Conservation (phyloP, 495 filamentous ascomycete species). For the Aspergillus egyptiacus region DNA sequence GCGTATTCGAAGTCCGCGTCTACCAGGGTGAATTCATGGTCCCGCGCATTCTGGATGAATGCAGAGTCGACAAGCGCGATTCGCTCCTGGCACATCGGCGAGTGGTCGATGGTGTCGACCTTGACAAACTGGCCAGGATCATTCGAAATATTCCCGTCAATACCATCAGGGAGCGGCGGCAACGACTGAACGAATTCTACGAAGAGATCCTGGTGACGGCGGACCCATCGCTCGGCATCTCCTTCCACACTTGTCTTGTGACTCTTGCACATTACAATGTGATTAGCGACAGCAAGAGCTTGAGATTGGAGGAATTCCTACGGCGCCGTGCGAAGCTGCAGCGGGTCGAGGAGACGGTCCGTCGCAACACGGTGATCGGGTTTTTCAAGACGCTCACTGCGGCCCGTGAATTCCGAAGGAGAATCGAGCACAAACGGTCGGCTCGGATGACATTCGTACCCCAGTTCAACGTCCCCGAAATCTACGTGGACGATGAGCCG, state of each 20-base stretch:
- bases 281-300: constrained; percentile 93
- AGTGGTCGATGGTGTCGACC: constrained; percentile 66
- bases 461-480: constrained; percentile 81
- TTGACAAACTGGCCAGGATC: constrained; percentile 67
- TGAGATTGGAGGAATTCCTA: constrained; percentile 90
- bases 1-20: constrained; percentile 95
- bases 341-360: constrained; percentile 93
- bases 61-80: constrained; percentile 51
- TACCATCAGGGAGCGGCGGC: constrained; percentile 64
- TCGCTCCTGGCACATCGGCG: constrained; percentile 37
- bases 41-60: constrained; percentile 72
- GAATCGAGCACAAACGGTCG: constrained; percentile 58
- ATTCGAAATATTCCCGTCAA: constrained; percentile 69
- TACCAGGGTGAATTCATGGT: constrained; percentile 89
- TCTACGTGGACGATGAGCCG: constrained; percentile 72
- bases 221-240: constrained; percentile 78
- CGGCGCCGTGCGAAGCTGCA: constrained; percentile 84
- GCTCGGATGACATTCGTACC: constrained; percentile 72
- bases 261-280: constrained; percentile 98
- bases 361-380: constrained; percentile 77
- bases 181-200: constrained; percentile 84
- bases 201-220: constrained; percentile 94
- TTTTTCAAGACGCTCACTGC: constrained; percentile 97
- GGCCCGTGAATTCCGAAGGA: constrained; percentile 71
- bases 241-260: constrained; percentile 92